Evolutionary conservation across 371 early-diverging fungal species (phyloP), one percentile per base, ranked within the genome.

Genomic region (Mortierella sp.): DNA sequence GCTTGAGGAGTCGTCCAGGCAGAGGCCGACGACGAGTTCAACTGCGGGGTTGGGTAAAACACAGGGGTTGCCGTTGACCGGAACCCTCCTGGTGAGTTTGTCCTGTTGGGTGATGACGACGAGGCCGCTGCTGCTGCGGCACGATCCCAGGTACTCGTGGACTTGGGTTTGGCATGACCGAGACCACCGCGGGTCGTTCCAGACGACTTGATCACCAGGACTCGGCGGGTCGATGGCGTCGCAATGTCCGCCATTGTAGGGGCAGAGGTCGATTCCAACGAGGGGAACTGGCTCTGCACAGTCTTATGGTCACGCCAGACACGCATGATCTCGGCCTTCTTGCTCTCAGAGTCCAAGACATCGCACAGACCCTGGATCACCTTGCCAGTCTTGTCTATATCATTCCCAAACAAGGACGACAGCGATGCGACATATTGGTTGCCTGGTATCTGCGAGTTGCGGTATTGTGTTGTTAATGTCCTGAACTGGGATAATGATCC

Each of bases 241-340:
- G 84, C 88, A 70, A 86, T 86, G 63, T 87, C 86, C 10, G 88
- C 89, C 76, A 86, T 81, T n/a, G 90, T 83, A 27, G 82, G 77
- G 41, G 38, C 65, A 21, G 85, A 81, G 6, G 77, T 68, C 27
- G 85, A 74, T 27, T 84, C 85, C 5, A 84, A 72, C 12, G 85
- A 81, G 0, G 85, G 79, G 75, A 84, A 78, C 74, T 88, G 71
- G 70, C 54, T 78, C 71, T 81, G 81, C 38, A 88, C 87, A 24
- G 91, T 91, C 75, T 94, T 93, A 60, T 89, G 92, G 83, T 96
- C 95, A 49, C 95, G 92, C 95, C 93, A 95, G 0, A 91, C 92
- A 24, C 93, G 88, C 46, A 95, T 84, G 84, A 96, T 86, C 43
- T 93, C 95, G 46, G 84, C 88, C 77, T 90, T 91, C 83, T 94